phyloP scores from a whole-genome alignment of 2,329 filamentous ascomycete species.

The Aulographum hederae region DNA sequence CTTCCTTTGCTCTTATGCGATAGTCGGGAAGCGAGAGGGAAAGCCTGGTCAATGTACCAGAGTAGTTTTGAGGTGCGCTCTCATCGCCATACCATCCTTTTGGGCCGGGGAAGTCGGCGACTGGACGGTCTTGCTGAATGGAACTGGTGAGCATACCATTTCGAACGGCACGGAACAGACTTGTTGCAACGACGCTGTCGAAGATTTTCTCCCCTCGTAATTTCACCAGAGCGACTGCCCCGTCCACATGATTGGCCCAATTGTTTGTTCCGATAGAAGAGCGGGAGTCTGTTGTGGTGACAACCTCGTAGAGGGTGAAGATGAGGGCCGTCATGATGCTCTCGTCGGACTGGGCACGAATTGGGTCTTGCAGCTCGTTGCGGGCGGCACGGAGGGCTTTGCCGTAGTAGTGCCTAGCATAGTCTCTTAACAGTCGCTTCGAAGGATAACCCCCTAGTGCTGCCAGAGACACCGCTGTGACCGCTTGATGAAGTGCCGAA shows the following conservation, averaged over 20 bases:
- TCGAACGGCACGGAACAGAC: conserved; percentile 20
- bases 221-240: conserved; percentile 20
- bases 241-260: conserved; percentile 22
- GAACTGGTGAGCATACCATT: conserved; percentile 23
- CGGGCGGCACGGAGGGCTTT: conserved; percentile 19
- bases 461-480: conserved; percentile 19
- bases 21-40: conserved; percentile 20
- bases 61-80: conserved; percentile 17
- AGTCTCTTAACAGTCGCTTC: conserved; percentile 13
- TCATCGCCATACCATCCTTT: conserved; percentile 17
- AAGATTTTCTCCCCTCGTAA: conserved; percentile 19
- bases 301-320: conserved; percentile 23
- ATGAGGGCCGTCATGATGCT: conserved; percentile 20
- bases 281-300: conserved; percentile 14
- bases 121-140: conserved; percentile 19
- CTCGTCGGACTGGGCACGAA: conserved; percentile 17
- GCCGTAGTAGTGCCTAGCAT: conserved; percentile 18
- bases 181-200: conserved; percentile 16
- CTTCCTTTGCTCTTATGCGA: conserved; percentile 14
- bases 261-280: conserved; percentile 17
- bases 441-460: conserved; percentile 20
- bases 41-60: conserved; percentile 20
- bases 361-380: conserved; percentile 16
- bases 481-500: conserved; percentile 21
- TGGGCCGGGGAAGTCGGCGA: conserved; percentile 18